Conservation (phyloP, 2,329 filamentous ascomycete species). For the Aspergillus floridensis region DNA sequence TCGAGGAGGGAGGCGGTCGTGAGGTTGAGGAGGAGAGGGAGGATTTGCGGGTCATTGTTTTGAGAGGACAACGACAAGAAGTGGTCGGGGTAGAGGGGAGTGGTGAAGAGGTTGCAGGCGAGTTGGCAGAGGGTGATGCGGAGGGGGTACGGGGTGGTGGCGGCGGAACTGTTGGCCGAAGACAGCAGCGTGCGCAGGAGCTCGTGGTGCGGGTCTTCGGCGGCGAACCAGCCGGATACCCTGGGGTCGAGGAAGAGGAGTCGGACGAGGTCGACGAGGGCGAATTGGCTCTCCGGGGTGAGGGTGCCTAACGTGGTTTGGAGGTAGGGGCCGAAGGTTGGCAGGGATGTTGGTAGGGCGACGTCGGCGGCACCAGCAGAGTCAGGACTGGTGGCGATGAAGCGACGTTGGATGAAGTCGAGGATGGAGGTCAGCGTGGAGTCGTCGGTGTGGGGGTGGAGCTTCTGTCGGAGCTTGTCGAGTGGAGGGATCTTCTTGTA, state of each 20-base stretch:
- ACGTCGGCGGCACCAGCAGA: slow-evolving; percentile 55
- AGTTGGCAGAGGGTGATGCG: slow-evolving; percentile 79
- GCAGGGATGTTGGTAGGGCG: slow-evolving; percentile 68
- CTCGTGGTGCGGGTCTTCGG: slow-evolving; percentile 61
- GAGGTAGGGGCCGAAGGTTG: slow-evolving; percentile 62
- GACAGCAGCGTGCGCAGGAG: slow-evolving; percentile 59
- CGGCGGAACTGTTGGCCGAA: slow-evolving; percentile 40
- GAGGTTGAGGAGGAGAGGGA: slow-evolving; percentile 62
- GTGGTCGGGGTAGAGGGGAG: slow-evolving; percentile 68
- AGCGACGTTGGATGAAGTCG: slow-evolving; percentile 62
- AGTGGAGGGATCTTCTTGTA: slow-evolving; percentile 80
- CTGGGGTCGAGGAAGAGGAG: slow-evolving; percentile 73
- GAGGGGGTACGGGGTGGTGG: slow-evolving; percentile 69
- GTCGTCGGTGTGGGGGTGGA: slow-evolving; percentile 61
- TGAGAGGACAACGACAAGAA: slow-evolving; percentile 65
- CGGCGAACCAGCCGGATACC: slow-evolving; percentile 77
- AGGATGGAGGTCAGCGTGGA: slow-evolving; percentile 63
- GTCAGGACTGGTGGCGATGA: slow-evolving; percentile 40
- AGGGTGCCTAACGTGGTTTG: slow-evolving; percentile 55
- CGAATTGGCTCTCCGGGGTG: slow-evolving; percentile 67
- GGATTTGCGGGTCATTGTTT: slow-evolving; percentile 49
- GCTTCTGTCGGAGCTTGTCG: slow-evolving; percentile 75
- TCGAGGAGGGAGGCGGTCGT: slow-evolving; percentile 78
- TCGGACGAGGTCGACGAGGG: slow-evolving; percentile 80
- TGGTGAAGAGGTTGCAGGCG: slow-evolving; percentile 79